Evolutionary conservation across 345 rosid genomes (phyloP).

Genomic region (Lumnitzera racemosa): DNA sequence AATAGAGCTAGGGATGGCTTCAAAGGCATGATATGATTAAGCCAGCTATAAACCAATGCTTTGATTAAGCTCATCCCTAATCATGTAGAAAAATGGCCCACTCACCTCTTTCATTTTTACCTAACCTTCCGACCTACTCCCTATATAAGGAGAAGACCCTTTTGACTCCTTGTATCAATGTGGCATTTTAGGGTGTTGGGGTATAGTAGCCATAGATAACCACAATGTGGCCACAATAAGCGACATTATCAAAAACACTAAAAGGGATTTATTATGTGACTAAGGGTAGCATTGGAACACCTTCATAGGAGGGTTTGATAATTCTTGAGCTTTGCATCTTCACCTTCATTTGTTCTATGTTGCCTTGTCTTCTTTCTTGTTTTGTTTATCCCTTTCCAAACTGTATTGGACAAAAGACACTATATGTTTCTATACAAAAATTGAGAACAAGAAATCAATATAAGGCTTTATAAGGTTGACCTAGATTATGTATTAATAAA

Average conservation of each 20-base stretch:
- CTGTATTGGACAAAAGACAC: too few relatives aligned
- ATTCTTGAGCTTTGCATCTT: conserved; percentile 15
- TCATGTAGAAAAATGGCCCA: conserved; percentile 18
- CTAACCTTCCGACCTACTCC: conserved; percentile 25
- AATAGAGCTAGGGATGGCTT: conserved; percentile 17
- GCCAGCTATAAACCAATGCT: conserved; percentile 11
- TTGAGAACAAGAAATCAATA: too few relatives aligned
- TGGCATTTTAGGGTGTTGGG: conserved; percentile 13
- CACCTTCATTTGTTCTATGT: conserved; percentile 20
- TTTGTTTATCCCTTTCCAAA: too few relatives aligned
- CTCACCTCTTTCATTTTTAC: conserved; percentile 15
- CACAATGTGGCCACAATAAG: conserved; percentile 18
- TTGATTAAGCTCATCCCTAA: conserved; percentile 22
- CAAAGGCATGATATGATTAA: conserved; percentile 15
- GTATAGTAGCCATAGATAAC: conserved; percentile 22
- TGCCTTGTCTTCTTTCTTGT: background rate
- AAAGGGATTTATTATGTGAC: conserved; percentile 10
- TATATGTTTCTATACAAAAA: too few relatives aligned
- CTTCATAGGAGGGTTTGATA: conserved; percentile 17
- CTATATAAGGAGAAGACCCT: conserved; percentile 17
- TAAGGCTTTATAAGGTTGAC: too few relatives aligned
- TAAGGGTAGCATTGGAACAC: background rate
- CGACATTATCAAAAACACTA: conserved; percentile 9
- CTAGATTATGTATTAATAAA: too few relatives aligned
- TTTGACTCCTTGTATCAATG: conserved; percentile 14